Percentiles rank a stretch among this genome's conserved stretches.
phyloP scores from a whole-genome alignment of 1,284 basidiomycete species.

The Sanghuangporus weigelae region DNA sequence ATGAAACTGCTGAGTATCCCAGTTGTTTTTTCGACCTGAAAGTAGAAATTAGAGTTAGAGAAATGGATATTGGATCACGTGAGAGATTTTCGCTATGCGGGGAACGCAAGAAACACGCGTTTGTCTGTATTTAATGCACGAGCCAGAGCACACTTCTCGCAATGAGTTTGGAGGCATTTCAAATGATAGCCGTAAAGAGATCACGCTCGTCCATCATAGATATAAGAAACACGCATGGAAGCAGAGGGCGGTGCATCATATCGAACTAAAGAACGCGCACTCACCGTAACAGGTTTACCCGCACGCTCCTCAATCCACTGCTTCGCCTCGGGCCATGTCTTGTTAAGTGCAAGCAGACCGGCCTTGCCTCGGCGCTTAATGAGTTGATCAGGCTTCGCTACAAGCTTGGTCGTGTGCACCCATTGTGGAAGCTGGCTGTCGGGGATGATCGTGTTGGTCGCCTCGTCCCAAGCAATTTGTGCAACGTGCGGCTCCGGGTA shows the following conservation, averaged over 20 bases:
- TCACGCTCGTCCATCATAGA: background rate
- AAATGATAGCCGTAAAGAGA: background rate
- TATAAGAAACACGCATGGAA: background rate
- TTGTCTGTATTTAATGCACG: background rate
- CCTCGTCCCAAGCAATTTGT: slow-evolving; percentile 85
- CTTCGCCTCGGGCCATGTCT: slow-evolving; percentile 82
- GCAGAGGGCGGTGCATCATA: background rate
- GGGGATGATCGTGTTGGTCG: slow-evolving; percentile 76
- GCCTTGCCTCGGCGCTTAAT: slow-evolving; percentile 99
- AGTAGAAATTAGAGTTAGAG: background rate
- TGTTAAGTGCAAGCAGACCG: slow-evolving; percentile 91
- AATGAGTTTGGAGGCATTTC: background rate
- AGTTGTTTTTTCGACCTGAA: slow-evolving; percentile 85
- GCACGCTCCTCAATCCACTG: slow-evolving; percentile 88
- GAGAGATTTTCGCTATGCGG: background rate
- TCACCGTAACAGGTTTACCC: slow-evolving; percentile 89
- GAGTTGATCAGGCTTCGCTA: slow-evolving; percentile 95
- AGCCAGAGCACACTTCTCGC: background rate
- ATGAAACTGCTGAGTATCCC: slow-evolving; percentile 98
- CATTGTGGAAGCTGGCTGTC: slow-evolving; percentile 73
- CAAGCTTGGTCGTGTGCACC: slow-evolving; percentile 87
- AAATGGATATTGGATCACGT: slow-evolving; percentile 1
- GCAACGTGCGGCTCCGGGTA: slow-evolving; percentile 71
- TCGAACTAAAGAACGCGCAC: slow-evolving; percentile 21
- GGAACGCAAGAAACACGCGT: slow-evolving; percentile 5